Evolutionary conservation across 1,284 basidiomycete genomes (phyloP).

Genomic region (Ceratobasidium sp.): DNA sequence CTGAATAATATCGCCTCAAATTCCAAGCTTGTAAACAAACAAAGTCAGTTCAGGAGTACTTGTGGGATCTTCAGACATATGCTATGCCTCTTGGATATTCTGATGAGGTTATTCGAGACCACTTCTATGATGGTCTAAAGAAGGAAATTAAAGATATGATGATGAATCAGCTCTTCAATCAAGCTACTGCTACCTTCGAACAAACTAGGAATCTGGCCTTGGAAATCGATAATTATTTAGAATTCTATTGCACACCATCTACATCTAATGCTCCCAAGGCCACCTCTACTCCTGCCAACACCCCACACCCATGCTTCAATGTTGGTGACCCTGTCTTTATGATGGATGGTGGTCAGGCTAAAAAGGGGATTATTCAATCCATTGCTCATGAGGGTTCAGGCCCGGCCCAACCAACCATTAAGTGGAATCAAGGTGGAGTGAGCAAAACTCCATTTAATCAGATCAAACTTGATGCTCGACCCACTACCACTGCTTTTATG

Average conservation of each 20-base stretch:
- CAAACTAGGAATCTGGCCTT: too few relatives aligned
- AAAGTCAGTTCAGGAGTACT: slow-evolving; percentile 6
- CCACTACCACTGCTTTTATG: not conserved
- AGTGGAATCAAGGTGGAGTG: not conserved
- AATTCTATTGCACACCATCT: too few relatives aligned
- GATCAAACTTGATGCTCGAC: not conserved
- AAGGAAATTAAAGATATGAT: not conserved
- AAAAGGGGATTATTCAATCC: not conserved
- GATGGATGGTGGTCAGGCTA: slow-evolving; percentile 4
- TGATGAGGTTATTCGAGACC: not conserved
- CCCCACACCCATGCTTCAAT: too few relatives aligned
- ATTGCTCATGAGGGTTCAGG: not conserved
- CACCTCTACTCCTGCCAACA: too few relatives aligned
- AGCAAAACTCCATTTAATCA: not conserved
- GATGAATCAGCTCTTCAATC: not conserved
- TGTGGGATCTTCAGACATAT: not conserved
- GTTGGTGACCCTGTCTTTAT: slow-evolving; percentile 2
- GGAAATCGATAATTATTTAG: too few relatives aligned
- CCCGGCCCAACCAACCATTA: not conserved
- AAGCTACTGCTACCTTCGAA: too few relatives aligned
- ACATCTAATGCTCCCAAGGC: too few relatives aligned
- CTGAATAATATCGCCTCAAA: not conserved
- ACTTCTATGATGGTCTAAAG: slow-evolving; percentile 6
- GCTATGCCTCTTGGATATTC: not conserved
- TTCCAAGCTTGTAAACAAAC: not conserved